These are phyloP conservation scores for Xylaria sp. DNA, from an alignment of 2,329 filamentous ascomycete genomes.

Conservation along the genomic window DNA sequence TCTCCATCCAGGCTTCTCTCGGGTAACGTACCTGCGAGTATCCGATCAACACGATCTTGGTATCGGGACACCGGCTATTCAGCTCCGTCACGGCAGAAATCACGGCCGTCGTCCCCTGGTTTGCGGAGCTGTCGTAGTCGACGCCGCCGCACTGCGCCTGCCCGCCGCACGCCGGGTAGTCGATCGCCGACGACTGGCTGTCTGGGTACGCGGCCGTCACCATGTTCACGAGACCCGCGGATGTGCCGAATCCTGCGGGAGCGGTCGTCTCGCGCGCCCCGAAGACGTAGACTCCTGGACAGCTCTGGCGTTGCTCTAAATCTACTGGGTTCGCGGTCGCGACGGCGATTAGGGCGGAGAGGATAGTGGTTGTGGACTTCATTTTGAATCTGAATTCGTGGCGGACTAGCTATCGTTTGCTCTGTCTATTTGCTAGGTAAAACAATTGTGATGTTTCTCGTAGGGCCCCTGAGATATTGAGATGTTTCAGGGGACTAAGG, in stretches of 20 bases:
- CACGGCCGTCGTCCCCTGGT: slow-evolving; percentile 60
- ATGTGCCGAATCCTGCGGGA: slow-evolving; percentile 23
- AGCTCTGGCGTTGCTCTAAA: slow-evolving; percentile 40
- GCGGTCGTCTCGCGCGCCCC: slow-evolving; percentile 32
- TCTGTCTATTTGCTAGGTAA: no score
- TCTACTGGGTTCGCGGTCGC: slow-evolving; percentile 9
- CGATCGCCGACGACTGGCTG: slow-evolving; percentile 53
- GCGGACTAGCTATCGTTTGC: background rate
- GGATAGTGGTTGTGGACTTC: background rate
- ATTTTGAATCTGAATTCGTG: background rate
- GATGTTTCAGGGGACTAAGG: background rate
- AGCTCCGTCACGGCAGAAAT: slow-evolving; percentile 61
- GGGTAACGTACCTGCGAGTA: slow-evolving; percentile 58
- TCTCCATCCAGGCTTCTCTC: background rate
- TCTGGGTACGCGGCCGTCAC: slow-evolving; percentile 39
- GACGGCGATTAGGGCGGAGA: slow-evolving; percentile 13
- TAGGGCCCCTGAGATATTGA: no score
- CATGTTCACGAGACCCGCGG: slow-evolving; percentile 31
- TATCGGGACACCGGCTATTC: slow-evolving; percentile 60
- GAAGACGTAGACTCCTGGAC: slow-evolving; percentile 46
- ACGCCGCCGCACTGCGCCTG: slow-evolving; percentile 59
- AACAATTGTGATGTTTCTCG: no score
- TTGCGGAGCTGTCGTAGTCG: slow-evolving; percentile 61
- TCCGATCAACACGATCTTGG: slow-evolving; percentile 65
- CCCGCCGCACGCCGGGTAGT: slow-evolving; percentile 64